Evolutionary conservation across 2,329 filamentous ascomycete genomes (phyloP), one percentile per base, ranked within the genome.

Genomic region (Trichoderma simmonsii): DNA sequence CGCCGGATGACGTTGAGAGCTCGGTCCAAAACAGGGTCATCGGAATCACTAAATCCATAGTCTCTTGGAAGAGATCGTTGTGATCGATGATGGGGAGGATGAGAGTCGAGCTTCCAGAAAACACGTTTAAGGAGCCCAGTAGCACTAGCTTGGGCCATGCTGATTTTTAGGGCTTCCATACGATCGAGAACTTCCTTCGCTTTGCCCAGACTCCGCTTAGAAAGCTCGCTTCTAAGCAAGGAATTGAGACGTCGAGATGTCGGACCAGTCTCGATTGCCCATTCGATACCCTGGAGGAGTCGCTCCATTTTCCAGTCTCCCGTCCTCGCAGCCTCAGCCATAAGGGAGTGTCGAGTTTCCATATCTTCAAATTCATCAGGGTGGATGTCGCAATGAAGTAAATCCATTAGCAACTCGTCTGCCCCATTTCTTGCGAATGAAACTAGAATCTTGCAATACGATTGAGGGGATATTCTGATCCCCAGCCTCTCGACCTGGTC

Each of bases 401-500:
- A 78, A 39, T 82, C 80, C 36, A 77, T 73, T 3, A 89, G 80
- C n/a, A 86, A 79, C 3, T 82, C 80, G 32, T 85, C 83, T n/a
- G 91, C 86, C 34, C 86, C 84, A 39, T 86, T 83, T 24, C 80
- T 80, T 5, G 91, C 91, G 71, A 96, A 88, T 71, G 89, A 87
- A 54, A 88, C 84, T 6, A 97, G 77, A 11, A 92, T 85, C 56
- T 87, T 86, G 59, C 89, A 87, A 77, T 94, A 97, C 3, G 87
- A 85, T 5, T 88, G 90, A 6, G 85, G 81, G 4, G 88, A 86
- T 32, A 93, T 83, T 0, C 85, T 83, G 34, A 97, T 92, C 0
- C 89, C 89, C 6, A 88, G 83, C 66, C 85, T 82, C 73, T 87
- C 83, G 3, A 97, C 83, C 69, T 89, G 86, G 30, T 85, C 79